Evolutionary conservation across 2,329 filamentous ascomycete genomes (phyloP), one percentile per base, ranked within the genome.

Genomic region (Proliferodiscus dingleyae): DNA sequence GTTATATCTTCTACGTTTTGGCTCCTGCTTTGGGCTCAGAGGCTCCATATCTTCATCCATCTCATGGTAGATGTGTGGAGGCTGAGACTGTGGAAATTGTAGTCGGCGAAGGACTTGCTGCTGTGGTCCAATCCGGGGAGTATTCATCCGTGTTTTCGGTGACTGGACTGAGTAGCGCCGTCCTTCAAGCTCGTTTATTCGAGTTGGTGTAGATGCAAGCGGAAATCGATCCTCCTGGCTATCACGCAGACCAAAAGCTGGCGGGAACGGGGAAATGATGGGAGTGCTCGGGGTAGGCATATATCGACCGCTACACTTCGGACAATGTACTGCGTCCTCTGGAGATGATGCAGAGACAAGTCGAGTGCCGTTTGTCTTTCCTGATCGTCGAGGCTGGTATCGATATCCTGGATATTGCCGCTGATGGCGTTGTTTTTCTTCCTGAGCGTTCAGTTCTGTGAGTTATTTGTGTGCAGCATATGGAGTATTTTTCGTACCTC

Each of bases 381-480:
- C 61, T 37, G 61, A 52, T 48, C 63, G 55, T 47, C 61, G 58
- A 28, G 93, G 93, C 64, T 95, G 89, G 64, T 97, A 98, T 52
- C 89, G 83, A 68, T 98, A 98, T 55, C 88, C 85, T 2, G 93
- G 93, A 64, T 96, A 95, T 68, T 90, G 87, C 53, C 83, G 82
- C 61, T 89, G 84, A 66, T 98, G 93, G 15, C 87, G 84, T 50
- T 81, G 73, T 71, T 97, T 97, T 66, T 97, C 93, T 68, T 95
- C 80, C 80, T 85, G 56, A 33, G 23, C 6, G n/a, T 22, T 37
- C 34, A 37, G 10, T 43, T n/a, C n/a, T 39, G 18, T 43, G 10
- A 43, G 45, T 18, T 16, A 19, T 30, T 22, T 15, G 18, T 51
- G 32, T 42, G 36, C 21, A 37, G 21, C 38, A 23, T 15, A 11